Evolutionary conservation across 106 monocot genomes (phyloP), one percentile per base, ranked within the genome.

Genomic region (Phalaenopsis equestris): DNA sequence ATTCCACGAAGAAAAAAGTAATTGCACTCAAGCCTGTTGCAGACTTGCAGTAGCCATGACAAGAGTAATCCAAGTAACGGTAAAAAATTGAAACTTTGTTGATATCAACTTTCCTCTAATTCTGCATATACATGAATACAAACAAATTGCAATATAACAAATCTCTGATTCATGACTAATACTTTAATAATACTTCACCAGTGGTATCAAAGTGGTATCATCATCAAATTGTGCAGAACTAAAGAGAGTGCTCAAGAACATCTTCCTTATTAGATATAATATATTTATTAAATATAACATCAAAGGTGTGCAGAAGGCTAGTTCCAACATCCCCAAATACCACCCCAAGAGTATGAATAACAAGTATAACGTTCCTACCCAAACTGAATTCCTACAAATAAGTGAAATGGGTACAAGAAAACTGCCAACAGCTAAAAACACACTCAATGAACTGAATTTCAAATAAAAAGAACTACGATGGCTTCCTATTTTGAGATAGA

Each of bases 81-180:
- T 94, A 14, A 81, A 81, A 81, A 9, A 84, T 88, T 1, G 98
- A 86, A 18, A 99, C 94, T 72, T 82, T 92, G 37, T 55, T 79
- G 19, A 47, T 82, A 77, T 43, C 83, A 64, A 48, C 73, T 49
- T 84, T 86, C 42, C 70, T 83, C 72, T 83, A 30, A 30, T 82
- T 84, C 98, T 91, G 86, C 98, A 99, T 76, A 99, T 99, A 84
- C 94, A 83, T 36, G 98, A 99, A 82, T 99, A 99, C 42, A 99
- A n/a, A n/a, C n/a, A 87, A 82, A 73, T 5, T 73, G 41, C 4
- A 67, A 48, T 43, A 73, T 6, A 81, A 42, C n/a, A 42, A 79
- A 68, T 7, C 52, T 55, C 8, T 37, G 9, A 61, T 41, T 64
- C 61, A 8, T 41, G 18, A 57, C 5, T 42, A 45, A 67, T 16